A percentile compares a stretch with the other conserved stretches of the same genome.
phyloP scores from a whole-genome alignment of 2,329 filamentous ascomycete genomes.

The Grosmannia serpens region DNA sequence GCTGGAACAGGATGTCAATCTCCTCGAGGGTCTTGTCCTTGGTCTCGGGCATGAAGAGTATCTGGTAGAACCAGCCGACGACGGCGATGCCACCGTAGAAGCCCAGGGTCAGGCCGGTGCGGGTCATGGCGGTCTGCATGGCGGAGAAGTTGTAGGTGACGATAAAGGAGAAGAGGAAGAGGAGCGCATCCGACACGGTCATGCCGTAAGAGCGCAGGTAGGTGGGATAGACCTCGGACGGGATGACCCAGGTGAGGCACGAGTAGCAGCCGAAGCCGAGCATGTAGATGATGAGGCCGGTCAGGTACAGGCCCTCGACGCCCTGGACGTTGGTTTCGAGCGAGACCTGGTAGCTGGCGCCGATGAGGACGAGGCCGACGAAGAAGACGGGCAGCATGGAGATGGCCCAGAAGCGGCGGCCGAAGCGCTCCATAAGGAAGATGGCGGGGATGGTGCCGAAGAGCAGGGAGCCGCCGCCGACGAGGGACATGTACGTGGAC shows the following conservation, averaged over 20 bases:
- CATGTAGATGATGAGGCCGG: conserved; percentile 58
- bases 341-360: conserved; percentile 48
- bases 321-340: conserved; percentile 30
- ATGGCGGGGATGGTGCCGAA: conserved; percentile 58
- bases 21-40: conserved; percentile 53
- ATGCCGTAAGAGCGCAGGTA: conserved; percentile 64
- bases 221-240: conserved; percentile 60
- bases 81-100: conserved; percentile 67
- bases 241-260: conserved; percentile 52
- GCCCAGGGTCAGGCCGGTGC: conserved; percentile 53
- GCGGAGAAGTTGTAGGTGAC: conserved; percentile 65
- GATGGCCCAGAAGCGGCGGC: conserved; percentile 64
- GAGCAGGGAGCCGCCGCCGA: conserved; percentile 56
- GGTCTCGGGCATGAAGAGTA: conserved; percentile 66
- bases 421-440: conserved; percentile 60
- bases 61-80: conserved; percentile 59
- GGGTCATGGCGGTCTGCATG: conserved; percentile 58
- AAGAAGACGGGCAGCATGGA: conserved; percentile 63
- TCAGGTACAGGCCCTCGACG: conserved; percentile 50
- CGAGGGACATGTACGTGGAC: conserved; percentile 63
- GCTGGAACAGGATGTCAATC: conserved; percentile 52
- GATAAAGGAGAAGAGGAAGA: conserved; percentile 61
- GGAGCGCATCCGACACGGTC: conserved; percentile 55
- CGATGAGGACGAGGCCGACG: conserved; percentile 55
- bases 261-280: conserved; percentile 57